These are phyloP conservation scores for Acephala macrosclerotiorum DNA, from an alignment of 2,329 filamentous ascomycete genomes.

Conservation along the genomic window DNA sequence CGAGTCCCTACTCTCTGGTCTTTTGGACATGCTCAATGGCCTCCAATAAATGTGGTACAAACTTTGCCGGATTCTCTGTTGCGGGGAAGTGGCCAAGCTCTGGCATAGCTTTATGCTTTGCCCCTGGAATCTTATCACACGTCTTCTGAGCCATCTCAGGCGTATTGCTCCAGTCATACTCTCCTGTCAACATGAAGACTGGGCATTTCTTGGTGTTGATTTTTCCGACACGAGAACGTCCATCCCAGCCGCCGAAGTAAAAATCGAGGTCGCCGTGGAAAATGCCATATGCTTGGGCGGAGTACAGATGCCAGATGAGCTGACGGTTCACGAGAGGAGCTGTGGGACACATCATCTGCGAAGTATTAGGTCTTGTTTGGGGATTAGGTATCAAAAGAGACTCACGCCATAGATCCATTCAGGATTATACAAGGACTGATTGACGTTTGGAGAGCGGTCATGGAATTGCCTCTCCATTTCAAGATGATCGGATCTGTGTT, in stretches of 20 bases:
- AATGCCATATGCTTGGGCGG: constrained; percentile 57
- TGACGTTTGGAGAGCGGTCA: constrained; percentile 55
- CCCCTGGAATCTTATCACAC: constrained; percentile 22
- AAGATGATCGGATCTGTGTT: constrained; percentile 39
- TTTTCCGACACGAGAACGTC: constrained; percentile 49
- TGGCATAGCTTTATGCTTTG: constrained; percentile 24
- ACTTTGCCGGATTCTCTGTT: constrained; percentile 25
- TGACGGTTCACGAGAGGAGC: constrained; percentile 44
- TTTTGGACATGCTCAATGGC: constrained; percentile 30
- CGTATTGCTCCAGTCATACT: constrained; percentile 34
- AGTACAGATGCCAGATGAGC: constrained; percentile 58
- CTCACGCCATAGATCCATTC: constrained; percentile 52
- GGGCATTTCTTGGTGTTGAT: constrained; percentile 58
- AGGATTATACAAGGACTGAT: constrained; percentile 55
- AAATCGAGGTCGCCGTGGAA: constrained; percentile 60
- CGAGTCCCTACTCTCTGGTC: constrained; percentile 6
- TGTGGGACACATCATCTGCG: constrained; percentile 27
- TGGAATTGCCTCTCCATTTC: constrained; percentile 49
- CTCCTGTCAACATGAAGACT: constrained; percentile 57
- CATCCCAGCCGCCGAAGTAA: constrained; percentile 59
- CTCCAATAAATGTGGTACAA: constrained; percentile 28
- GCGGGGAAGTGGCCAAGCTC: constrained; percentile 28
- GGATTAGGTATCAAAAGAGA: neutral
- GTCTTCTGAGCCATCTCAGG: constrained; percentile 24
- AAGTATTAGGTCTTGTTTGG: neutral